Percentiles rank a stretch among this genome's conserved stretches.
Evolutionary conservation across 345 rosid genomes (phyloP).

Genomic region (Lepidium sativum): DNA sequence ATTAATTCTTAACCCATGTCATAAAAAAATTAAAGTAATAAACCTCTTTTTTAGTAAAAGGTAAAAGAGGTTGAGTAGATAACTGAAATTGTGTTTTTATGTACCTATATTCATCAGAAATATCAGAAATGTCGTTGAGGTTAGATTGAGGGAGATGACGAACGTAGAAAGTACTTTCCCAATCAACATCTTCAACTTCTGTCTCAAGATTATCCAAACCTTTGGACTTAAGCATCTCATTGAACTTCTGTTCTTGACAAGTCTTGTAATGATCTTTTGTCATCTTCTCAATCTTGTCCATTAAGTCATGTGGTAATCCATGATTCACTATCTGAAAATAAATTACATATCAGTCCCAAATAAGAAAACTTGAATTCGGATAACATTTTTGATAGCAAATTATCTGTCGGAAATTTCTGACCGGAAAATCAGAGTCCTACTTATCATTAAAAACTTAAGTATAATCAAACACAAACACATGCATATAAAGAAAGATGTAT

Average conservation of each 20-base stretch:
- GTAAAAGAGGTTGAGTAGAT: neutral
- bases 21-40: neutral
- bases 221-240: conserved; percentile 54
- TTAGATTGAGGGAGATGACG: conserved; percentile 66
- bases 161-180: conserved; percentile 82
- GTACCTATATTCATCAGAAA: conserved; percentile 48
- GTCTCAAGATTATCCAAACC: conserved; percentile 47
- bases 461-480: neutral
- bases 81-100: neutral
- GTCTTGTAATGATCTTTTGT: conserved; percentile 63
- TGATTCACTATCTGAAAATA: conserved; percentile 53
- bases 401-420: no score
- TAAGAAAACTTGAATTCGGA: no score
- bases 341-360: neutral
- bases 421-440: no score
- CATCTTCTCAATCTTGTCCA: conserved; percentile 70
- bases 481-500: neutral
- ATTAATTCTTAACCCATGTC: neutral
- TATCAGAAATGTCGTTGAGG: conserved; percentile 48
- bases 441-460: neutral
- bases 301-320: conserved; percentile 53
- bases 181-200: conserved; percentile 61
- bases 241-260: conserved; percentile 51
- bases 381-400: no score
- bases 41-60: neutral